These are phyloP conservation scores for Apiospora pterosperma DNA, from an alignment of 2,329 filamentous ascomycete species.

Conservation along the genomic window DNA sequence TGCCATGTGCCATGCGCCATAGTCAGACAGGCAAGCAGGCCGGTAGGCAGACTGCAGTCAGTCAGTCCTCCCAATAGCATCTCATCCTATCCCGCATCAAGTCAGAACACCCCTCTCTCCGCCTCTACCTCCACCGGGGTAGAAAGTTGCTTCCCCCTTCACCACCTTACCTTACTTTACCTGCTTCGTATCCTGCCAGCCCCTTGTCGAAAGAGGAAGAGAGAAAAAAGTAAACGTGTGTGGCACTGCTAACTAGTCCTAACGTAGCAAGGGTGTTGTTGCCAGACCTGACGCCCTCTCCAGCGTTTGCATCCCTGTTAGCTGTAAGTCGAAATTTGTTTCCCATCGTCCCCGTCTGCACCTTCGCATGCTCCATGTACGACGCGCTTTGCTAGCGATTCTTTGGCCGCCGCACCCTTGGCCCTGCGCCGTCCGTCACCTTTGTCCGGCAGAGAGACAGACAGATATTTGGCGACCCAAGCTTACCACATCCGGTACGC, in stretches of 20 bases:
- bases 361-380: background rate
- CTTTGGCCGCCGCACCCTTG: background rate
- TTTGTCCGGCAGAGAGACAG: background rate
- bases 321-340: background rate
- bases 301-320: background rate
- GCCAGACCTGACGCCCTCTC: background rate
- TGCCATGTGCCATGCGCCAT: too few relatives aligned
- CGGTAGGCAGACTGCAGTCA: too few relatives aligned
- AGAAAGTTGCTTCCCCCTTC: background rate
- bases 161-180: background rate
- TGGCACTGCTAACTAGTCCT: background rate
- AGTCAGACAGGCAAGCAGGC: too few relatives aligned
- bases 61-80: background rate
- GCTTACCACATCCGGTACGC: slow-evolving; percentile 1
- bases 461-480: background rate
- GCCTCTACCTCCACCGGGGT: background rate
- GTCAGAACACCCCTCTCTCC: background rate
- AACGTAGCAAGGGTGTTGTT: background rate
- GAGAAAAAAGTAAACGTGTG: background rate
- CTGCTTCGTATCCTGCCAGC: background rate
- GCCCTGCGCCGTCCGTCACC: background rate
- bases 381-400: background rate
- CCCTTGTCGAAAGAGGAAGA: background rate
- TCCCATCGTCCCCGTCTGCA: background rate
- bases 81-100: background rate